Evolutionary conservation across 2,329 filamentous ascomycete genomes (phyloP).

Genomic region (Talaromyces atroroseus): DNA sequence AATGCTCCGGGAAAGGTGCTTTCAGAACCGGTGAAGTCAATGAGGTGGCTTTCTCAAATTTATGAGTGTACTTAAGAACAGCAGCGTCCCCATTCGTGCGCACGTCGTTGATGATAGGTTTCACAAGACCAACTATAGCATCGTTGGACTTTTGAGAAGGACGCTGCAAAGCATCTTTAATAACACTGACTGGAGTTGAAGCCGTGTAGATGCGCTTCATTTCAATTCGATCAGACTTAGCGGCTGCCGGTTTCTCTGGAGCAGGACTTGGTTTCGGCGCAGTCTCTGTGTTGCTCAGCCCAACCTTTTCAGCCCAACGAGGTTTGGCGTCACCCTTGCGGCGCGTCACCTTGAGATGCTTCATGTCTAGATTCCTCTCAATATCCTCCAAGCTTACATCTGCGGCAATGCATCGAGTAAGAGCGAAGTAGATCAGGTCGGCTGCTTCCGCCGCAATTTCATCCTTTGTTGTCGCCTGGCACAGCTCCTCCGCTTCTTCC

Average conservation of each 20-base stretch:
- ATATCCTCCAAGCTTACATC: constrained; percentile 85
- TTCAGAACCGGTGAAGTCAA: constrained; percentile 82
- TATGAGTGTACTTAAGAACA: constrained; percentile 88
- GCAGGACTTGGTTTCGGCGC: constrained; percentile 24
- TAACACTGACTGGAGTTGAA: constrained; percentile 57
- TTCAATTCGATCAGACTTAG: constrained; percentile 60
- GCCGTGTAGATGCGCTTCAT: constrained; percentile 76
- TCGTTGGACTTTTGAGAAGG: constrained; percentile 95
- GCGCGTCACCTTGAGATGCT: constrained; percentile 91
- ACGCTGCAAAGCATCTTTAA: constrained; percentile 71
- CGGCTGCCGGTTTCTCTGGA: constrained; percentile 36
- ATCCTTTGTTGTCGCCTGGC: constrained; percentile 72
- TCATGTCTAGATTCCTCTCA: constrained; percentile 85
- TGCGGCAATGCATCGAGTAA: constrained; percentile 80
- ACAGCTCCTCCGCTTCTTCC: constrained; percentile 95
- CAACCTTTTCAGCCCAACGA: constrained; percentile 80
- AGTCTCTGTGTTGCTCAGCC: constrained; percentile 44
- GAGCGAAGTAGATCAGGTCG: constrained; percentile 90
- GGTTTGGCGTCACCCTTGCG: constrained; percentile 91
- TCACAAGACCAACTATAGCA: constrained; percentile 82
- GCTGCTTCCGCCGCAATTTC: constrained; percentile 92
- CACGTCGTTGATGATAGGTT: constrained; percentile 86
- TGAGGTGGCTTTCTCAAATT: constrained; percentile 93
- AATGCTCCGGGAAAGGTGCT: constrained; percentile 75
- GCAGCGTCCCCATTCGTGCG: constrained; percentile 78